phyloP scores from a whole-genome alignment of 2,329 filamentous ascomycete genomes.

The Colletotrichum lentis region DNA sequence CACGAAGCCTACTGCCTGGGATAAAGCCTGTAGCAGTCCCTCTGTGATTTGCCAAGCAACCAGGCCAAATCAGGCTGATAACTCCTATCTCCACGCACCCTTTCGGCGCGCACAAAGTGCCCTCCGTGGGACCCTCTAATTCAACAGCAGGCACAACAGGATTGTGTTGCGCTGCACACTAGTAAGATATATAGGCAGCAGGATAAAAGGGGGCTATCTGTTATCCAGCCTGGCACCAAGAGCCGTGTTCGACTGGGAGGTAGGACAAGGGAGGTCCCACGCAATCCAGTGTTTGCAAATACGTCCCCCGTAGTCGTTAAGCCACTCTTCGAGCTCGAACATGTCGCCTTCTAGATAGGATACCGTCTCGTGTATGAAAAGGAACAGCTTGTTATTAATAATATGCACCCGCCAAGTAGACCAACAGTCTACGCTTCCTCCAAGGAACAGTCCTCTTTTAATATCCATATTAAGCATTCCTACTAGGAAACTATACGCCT shows the following conservation, averaged over 20 bases:
- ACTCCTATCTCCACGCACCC: too few relatives aligned
- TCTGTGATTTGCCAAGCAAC: too few relatives aligned
- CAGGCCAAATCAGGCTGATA: too few relatives aligned
- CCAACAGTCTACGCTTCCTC: not conserved
- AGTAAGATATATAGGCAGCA: not conserved
- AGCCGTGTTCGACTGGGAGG: not conserved
- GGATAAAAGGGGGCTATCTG: not conserved
- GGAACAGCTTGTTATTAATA: constrained; percentile 34
- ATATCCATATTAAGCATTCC: not conserved
- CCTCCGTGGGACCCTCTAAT: too few relatives aligned
- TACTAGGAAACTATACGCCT: constrained; percentile 19
- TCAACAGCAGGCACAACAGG: constrained; percentile 31
- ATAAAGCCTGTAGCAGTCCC: too few relatives aligned
- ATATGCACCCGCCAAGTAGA: constrained; percentile 28
- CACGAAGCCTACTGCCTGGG: too few relatives aligned
- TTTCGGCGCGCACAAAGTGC: too few relatives aligned
- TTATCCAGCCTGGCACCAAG: not conserved
- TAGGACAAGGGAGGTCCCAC: not conserved
- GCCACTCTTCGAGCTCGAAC: not conserved
- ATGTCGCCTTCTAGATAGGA: not conserved
- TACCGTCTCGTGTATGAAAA: constrained; percentile 12
- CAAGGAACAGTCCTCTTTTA: too few relatives aligned
- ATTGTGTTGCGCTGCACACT: constrained; percentile 7
- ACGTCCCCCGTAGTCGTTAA: not conserved
- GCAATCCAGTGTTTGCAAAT: constrained; percentile 14